Evolutionary conservation across 768 basidiomycete genomes (phyloP), one percentile per base, ranked within the genome.

Genomic region (Agaricus subrufescens): DNA sequence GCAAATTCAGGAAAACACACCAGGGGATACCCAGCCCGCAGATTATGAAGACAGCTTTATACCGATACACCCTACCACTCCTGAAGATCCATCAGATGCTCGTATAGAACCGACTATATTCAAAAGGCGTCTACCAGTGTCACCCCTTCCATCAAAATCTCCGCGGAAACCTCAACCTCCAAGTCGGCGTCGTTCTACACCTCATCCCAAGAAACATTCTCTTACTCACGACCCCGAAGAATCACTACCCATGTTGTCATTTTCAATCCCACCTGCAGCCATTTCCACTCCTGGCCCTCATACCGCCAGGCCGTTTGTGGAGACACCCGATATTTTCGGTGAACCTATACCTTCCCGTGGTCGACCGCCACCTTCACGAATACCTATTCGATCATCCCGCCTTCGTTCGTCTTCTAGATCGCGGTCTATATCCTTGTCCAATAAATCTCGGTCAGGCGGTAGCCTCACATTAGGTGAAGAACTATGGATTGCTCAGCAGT

Each of bases 401-500:
- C 46, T 34, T 3, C 40, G 26, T n/a, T 42, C 55, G 14, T 37
- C 27, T 11, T 57, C 50, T 39, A 56, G 50, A 39, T 34, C 69
- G 58, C 37, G 57, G 8, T 47, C 55, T 5, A 5, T 27, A 34
- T 31, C 54, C 25, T 15, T n/a, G n/a, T 12, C 47, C 27, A 50
- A 31, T 15, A 42, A 50, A 44, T 27, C 69, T 58, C 58, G 69
- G 72, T 49, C 59, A 19, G 57, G 46, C 23, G 50, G 68, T n/a
- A 76, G 80, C 40, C 72, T 74, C 58, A 89, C 87, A 3, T 73
- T 91, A 3, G 85, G 89, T 48, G 80, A 88, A 60, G 89, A 91
- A 66, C 58, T 91, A 14, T 77, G 76, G 12, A 68, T 66, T 52
- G 84, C 81, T 58, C 70, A 58, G 60, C 66, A 60, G 3, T 34